Evolutionary conservation across 2,329 filamentous ascomycete genomes (phyloP), one percentile per base, ranked within the genome.

Genomic region (Fusarium ambrosium): DNA sequence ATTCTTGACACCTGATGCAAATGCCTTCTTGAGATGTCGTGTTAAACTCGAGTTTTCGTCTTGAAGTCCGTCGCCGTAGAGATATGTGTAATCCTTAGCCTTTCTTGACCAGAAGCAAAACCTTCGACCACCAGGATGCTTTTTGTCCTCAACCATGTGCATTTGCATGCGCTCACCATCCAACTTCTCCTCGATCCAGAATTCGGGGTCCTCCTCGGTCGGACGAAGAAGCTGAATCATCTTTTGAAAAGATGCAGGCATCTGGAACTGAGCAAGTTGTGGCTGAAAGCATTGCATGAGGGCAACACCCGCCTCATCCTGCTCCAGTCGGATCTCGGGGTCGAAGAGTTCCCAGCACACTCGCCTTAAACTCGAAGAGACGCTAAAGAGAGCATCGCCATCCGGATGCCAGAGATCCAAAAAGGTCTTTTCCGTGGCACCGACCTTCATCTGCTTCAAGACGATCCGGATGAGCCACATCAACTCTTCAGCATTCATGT

Each of bases 151-250:
- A 14, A 90, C 83, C 93, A 98, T 95, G 82, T 99, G 97, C 81
- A 99, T 88, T 82, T 99, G 97, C 92, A 99, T 98, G 29, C 97
- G 91, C 84, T 99, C 97, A 2, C 97, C 97, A 77, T 99, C 97
- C 10, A 99, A 87, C 83, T 99, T 99, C 84, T 99, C 97, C 82
- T 99, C 97, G 58, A 98, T 97, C 95, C 95, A 98, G 80, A 97
- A 99, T 10, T 93, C 91, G 0, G 89, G 86, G 62, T 97, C 92
- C 0, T 94, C 91, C 27, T 92, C 89, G 0, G 90, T 92, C 0
- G 89, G 87, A 3, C 90, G 89, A 83, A 92, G 83, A 64, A 88
- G 91, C 20, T 90, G 86, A 2, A 97, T 91, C 89, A 97, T 94
- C 79, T 92, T 93, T 64, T 95, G 90, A 76, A 98, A 94, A 3